Conservation (phyloP, 1,284 basidiomycete genomes). For the Tetrapyrgos nigripes region DNA sequence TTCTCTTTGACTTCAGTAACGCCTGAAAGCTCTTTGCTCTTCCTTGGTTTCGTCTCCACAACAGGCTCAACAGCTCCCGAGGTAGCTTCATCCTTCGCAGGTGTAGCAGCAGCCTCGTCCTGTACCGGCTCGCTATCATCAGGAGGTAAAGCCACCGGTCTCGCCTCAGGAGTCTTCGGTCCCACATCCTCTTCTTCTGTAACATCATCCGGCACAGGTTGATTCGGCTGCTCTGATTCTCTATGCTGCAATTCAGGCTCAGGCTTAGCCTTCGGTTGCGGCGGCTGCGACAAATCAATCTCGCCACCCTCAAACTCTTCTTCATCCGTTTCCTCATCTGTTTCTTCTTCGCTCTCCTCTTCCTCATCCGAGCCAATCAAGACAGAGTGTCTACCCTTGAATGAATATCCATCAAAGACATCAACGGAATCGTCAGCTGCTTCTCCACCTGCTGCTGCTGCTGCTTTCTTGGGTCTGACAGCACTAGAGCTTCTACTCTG, state of each 20-base stretch:
- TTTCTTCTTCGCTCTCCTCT: slow-evolving; percentile 45
- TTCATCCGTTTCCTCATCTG: slow-evolving; percentile 38
- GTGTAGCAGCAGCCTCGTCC: slow-evolving; percentile 11
- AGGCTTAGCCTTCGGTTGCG: slow-evolving; percentile 4
- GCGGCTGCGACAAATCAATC: slow-evolving; percentile 6
- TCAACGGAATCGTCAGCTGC: slow-evolving; percentile 64
- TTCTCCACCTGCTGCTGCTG: slow-evolving; percentile 17
- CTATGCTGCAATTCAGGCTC: slow-evolving; percentile 4
- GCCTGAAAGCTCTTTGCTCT: slow-evolving; percentile 26
- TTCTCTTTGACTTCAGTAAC: neutral
- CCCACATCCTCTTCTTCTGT: slow-evolving; percentile 50
- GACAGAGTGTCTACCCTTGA: slow-evolving; percentile 84
- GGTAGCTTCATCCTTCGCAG: slow-evolving; percentile 24
- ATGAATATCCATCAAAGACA: slow-evolving; percentile 89
- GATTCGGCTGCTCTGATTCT: neutral
- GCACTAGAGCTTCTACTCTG: slow-evolving; percentile 72
- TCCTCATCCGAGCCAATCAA: slow-evolving; percentile 75
- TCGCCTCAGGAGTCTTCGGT: slow-evolving; percentile 78
- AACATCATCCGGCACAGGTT: slow-evolving; percentile 17
- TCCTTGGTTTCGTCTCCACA: slow-evolving; percentile 28
- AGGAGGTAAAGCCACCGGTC: slow-evolving; percentile 49
- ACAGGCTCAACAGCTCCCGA: slow-evolving; percentile 14
- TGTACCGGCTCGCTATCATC: slow-evolving; percentile 17
- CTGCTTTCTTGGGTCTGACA: slow-evolving; percentile 51
- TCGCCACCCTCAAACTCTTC: slow-evolving; percentile 39